Evolutionary conservation across 495 filamentous ascomycete species (phyloP).

Genomic region (Lepraria neglecta): DNA sequence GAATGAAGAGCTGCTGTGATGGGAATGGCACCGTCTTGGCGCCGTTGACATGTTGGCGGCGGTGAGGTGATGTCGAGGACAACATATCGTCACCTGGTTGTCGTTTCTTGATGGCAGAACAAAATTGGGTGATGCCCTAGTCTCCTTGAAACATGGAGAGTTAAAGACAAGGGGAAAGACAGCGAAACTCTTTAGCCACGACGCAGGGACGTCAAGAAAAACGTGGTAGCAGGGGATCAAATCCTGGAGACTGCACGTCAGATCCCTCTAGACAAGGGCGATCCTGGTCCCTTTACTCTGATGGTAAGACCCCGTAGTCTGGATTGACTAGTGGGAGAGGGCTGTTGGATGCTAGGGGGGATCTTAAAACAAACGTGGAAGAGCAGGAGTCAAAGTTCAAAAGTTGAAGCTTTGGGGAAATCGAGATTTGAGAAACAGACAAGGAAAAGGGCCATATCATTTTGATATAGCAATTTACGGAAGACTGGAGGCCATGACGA

Average conservation of each 20-base stretch:
- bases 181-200: conserved; percentile 5
- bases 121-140: neutral
- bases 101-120: neutral
- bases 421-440: neutral
- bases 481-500: conserved; percentile 5
- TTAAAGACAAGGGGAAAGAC: conserved; percentile 1
- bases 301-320: conserved; percentile 9
- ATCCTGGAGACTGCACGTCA: conserved; percentile 17
- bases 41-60: neutral
- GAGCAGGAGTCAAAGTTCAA: conserved; percentile 6
- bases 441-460: conserved; percentile 13
- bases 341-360: neutral
- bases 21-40: conserved; percentile 15
- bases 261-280: conserved; percentile 8
- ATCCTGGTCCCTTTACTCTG: conserved; percentile 4
- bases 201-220: conserved; percentile 1
- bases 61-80: conserved; percentile 1
- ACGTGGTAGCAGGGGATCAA: conserved; percentile 7
- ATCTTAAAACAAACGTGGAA: conserved; percentile 14
- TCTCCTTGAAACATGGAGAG: neutral
- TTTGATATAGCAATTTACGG: conserved; percentile 11
- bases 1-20: conserved; percentile 19
- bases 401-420: neutral
- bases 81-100: neutral
- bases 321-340: conserved; percentile 4